A percentile compares a stretch with the other conserved stretches of the same genome.
Conservation (phyloP, 495 filamentous ascomycete genomes). For the Margaritispora aquatica region DNA sequence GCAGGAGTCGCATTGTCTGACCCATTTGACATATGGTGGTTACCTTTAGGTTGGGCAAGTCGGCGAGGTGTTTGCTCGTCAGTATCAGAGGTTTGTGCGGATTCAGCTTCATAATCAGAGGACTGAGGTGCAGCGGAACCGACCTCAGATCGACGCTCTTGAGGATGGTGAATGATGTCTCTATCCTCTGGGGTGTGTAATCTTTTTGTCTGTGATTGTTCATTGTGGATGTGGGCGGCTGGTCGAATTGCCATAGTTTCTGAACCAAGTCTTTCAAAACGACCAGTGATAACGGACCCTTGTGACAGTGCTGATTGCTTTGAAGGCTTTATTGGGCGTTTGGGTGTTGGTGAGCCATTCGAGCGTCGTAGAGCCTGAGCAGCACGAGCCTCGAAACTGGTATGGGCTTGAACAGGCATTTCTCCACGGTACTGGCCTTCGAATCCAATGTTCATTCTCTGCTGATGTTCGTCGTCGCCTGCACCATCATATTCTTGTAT, state of each 20-base stretch:
- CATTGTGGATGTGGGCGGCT: not conserved
- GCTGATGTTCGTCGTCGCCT: not conserved
- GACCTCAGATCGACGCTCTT: too few species aligned
- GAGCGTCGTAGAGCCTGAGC: not conserved
- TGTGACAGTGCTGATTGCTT: not conserved
- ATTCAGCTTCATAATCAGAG: not conserved
- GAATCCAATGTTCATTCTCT: too few species aligned
- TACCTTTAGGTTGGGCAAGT: not conserved
- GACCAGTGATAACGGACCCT: conserved; percentile 2
- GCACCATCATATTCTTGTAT: not conserved
- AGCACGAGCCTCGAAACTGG: too few species aligned
- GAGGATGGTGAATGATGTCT: not conserved
- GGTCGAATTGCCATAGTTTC: too few species aligned
- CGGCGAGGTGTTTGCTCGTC: not conserved
- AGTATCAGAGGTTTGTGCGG: not conserved
- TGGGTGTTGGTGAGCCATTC: not conserved
- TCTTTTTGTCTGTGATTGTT: not conserved
- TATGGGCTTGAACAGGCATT: not conserved
- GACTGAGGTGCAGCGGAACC: not conserved
- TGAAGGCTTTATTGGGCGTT: not conserved
- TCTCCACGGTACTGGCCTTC: too few species aligned
- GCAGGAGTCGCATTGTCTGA: not conserved
- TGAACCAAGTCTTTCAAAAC: too few species aligned
- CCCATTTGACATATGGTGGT: not conserved
- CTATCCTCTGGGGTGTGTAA: not conserved